Percentiles rank a stretch among this genome's conserved stretches.
Evolutionary conservation across 176 grass and related monocot species (phyloP).

Genomic region (Oryza glumipatula): DNA sequence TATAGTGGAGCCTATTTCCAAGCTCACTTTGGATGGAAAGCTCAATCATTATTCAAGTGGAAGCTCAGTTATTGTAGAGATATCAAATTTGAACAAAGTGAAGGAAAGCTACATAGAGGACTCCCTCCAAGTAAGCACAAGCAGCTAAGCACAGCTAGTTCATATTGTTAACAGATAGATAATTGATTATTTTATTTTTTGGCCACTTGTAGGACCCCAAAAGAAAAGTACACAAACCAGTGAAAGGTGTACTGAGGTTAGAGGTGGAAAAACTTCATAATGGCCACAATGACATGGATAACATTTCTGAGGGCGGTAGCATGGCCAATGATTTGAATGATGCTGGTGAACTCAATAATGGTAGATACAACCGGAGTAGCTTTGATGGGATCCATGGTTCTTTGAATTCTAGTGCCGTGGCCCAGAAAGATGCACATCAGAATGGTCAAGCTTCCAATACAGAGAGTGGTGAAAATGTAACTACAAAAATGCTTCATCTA

Average conservation of each 20-base stretch:
- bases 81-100: conserved; percentile 98
- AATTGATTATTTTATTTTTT: conserved; percentile 20
- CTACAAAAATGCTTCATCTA: conserved; percentile 31
- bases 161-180: conserved; percentile 24
- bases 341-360: conserved; percentile 57
- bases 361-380: conserved; percentile 57
- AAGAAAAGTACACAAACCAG: conserved; percentile 97
- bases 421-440: conserved; percentile 49
- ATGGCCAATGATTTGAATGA: conserved; percentile 81
- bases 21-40: conserved; percentile 83
- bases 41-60: conserved; percentile 83
- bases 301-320: conserved; percentile 89
- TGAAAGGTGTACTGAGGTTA: conserved; percentile 87
- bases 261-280: conserved; percentile 94
- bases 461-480: conserved; percentile 80
- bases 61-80: conserved; percentile 88
- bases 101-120: conserved; percentile 99
- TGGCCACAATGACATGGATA: conserved; percentile 62
- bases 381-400: conserved; percentile 63
- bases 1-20: conserved; percentile 83
- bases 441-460: conserved; percentile 54
- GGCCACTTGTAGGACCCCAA: conserved; percentile 84
- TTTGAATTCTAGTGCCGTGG: conserved; percentile 50
- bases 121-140: conserved; percentile 79
- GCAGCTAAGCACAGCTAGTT: conserved; percentile 11